Conservation (phyloP, 805 yeast species). For the Kodamaea jinghongensis region DNA sequence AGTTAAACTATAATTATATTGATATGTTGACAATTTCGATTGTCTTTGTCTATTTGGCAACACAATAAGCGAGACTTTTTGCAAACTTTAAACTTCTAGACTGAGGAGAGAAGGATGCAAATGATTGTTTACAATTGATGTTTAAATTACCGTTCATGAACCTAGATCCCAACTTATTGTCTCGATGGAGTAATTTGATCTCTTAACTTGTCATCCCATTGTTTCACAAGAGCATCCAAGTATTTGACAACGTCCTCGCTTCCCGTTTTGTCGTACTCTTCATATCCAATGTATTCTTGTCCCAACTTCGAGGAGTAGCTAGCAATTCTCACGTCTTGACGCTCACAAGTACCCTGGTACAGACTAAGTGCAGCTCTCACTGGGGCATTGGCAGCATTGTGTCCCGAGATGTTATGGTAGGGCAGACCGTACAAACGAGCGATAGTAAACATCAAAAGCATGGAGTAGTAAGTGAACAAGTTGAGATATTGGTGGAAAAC, state of each 20-base stretch:
- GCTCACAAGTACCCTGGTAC: conserved; percentile 32
- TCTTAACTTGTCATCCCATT: conserved; percentile 75
- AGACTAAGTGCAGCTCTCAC: conserved; percentile 48
- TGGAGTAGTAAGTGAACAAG: conserved; percentile 76
- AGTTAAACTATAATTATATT: too few species aligned
- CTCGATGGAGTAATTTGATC: conserved; percentile 66
- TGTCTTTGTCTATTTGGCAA: too few species aligned
- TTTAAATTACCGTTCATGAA: too few species aligned
- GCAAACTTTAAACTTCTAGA: too few species aligned
- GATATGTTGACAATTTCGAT: too few species aligned
- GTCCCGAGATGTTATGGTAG: conserved; percentile 87
- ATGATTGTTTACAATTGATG: too few species aligned
- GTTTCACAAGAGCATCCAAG: conserved; percentile 50
- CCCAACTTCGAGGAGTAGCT: conserved; percentile 71
- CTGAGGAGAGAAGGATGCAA: too few species aligned
- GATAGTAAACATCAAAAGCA: conserved; percentile 78
- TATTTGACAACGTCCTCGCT: conserved; percentile 64
- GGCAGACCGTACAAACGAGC: conserved; percentile 82
- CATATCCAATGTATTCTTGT: conserved; percentile 53
- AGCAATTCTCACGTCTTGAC: conserved; percentile 57
- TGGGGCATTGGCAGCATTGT: conserved; percentile 87
- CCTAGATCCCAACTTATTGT: too few species aligned
- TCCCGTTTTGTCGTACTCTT: conserved; percentile 62
- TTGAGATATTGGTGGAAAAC: conserved; percentile 77
- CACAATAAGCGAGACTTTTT: too few species aligned